Base-by-base conservation (phyloP, 768 basidiomycete species). In the Nevesoporus exiguus region DNA sequence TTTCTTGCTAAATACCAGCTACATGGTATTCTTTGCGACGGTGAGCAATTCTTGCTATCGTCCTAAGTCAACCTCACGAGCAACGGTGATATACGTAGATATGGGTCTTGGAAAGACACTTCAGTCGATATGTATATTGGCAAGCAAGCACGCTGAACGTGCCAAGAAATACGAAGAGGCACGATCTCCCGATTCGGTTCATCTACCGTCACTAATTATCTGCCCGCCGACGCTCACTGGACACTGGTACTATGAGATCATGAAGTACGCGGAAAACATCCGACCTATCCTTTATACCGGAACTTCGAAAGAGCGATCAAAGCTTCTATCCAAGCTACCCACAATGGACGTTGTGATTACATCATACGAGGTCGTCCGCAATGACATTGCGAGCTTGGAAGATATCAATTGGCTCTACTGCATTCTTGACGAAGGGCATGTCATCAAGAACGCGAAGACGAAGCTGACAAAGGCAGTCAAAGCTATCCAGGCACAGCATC, bases 101-200 rank as follows among this genome's bases (percentile, higher is more conserved):
- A 99, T 98, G 96, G 97, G 97, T 53, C 83, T 99, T 8, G 97
- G 97, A 8, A 99, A 99, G 76, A 98, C 95, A 2, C 74, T 98
- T 15, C 97, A 99, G 70, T 94, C 96, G 0, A 98, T 99, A 63
- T 96, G 94, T 64, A 98, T 99, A 59, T 76, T 99, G 29, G 89
- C 93, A 1, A 86, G 93, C 74, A 98, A 95, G 71, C 93, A 96
- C 63, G 79, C 85, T 64, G 97, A 99, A 69, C 84, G 96, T 29
- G 77, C 82, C 17, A 77, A 88, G 67, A 83, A 77, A 61, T 76
- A 84, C 69, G 76, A 82, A 58, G 76, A 80, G 53, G 87, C 85
- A 11, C 70, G 81, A 36, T 85, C 86, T 0, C 80, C 88, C 0
- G 92, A 94, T 64, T 74, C 87, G 19, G 80, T 89, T 21, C 94